phyloP scores from a whole-genome alignment of 805 yeast species.

The Pichia exigua region DNA sequence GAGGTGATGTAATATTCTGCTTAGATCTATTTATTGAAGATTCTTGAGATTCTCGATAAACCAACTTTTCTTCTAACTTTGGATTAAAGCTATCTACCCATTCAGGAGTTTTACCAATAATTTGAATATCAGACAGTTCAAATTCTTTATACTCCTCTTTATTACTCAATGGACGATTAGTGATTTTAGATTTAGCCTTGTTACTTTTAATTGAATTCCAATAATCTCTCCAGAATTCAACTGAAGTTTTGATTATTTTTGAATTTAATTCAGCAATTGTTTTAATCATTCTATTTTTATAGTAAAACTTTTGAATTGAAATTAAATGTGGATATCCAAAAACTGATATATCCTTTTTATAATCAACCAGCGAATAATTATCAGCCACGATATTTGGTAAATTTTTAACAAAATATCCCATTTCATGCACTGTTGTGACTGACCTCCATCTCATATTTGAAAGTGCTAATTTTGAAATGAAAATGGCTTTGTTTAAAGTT shows the following conservation, averaged over 20 bases:
- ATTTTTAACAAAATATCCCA: conserved; percentile 46
- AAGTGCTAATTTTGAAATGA: conserved; percentile 41
- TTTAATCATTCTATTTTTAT: conserved; percentile 40
- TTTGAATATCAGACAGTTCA: conserved; percentile 14
- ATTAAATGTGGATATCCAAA: conserved; percentile 56
- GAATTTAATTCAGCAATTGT: conserved; percentile 24
- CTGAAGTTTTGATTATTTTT: conserved; percentile 30
- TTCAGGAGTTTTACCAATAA: conserved; percentile 20
- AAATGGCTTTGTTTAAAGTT: conserved; percentile 37
- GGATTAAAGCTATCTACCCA: conserved; percentile 25
- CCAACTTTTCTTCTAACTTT: conserved; percentile 15
- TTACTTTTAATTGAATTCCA: conserved; percentile 35
- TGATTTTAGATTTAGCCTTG: conserved; percentile 22
- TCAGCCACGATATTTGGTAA: conserved; percentile 35
- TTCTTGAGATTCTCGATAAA: neutral
- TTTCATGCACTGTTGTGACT: conserved; percentile 53
- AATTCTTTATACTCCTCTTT: conserved; percentile 13
- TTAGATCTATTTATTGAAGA: neutral
- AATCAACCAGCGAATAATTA: conserved; percentile 38
- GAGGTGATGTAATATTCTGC: neutral
- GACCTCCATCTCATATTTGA: conserved; percentile 50
- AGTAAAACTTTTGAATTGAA: conserved; percentile 44
- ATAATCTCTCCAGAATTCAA: conserved; percentile 45
- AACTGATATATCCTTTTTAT: conserved; percentile 30
- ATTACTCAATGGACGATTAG: conserved; percentile 6